Conservation (phyloP, 2,329 filamentous ascomycete species). For the Nemania sp. region DNA sequence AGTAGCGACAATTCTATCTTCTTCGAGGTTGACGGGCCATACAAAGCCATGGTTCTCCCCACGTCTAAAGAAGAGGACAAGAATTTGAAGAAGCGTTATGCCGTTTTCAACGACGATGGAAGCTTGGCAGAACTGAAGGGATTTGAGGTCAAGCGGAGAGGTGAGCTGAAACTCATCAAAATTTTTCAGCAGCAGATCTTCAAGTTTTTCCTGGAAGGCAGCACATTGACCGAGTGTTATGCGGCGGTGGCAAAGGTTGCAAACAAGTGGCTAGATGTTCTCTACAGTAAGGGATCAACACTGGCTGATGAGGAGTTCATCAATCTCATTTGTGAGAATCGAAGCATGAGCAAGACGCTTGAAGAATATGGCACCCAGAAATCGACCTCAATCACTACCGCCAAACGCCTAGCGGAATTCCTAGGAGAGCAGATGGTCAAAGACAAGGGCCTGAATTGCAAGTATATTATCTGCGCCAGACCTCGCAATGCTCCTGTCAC, state of each 20-base stretch:
- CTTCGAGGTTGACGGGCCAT: slow-evolving; percentile 97
- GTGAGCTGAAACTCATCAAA: slow-evolving; percentile 98
- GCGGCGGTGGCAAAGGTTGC: slow-evolving; percentile 89
- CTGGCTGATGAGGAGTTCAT: slow-evolving; percentile 96
- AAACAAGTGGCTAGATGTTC: slow-evolving; percentile 94
- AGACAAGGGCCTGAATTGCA: slow-evolving; percentile 98
- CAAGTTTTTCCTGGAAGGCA: slow-evolving; percentile 96
- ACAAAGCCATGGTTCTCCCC: slow-evolving; percentile 94
- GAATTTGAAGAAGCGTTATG: slow-evolving; percentile 98
- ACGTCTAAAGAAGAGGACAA: slow-evolving; percentile 99
- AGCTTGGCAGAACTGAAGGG: slow-evolving; percentile 94
- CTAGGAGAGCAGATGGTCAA: slow-evolving; percentile 98
- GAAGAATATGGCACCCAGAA: slow-evolving; percentile 97
- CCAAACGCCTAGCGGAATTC: slow-evolving; percentile 92
- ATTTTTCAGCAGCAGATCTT: slow-evolving; percentile 99
- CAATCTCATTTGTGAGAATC: slow-evolving; percentile 99
- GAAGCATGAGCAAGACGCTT: slow-evolving; percentile 95
- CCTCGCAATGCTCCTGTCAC: slow-evolving; percentile 91
- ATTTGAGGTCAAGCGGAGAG: slow-evolving; percentile 95
- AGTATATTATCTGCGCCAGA: slow-evolving; percentile 93
- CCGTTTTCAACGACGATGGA: slow-evolving; percentile 98
- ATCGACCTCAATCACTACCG: slow-evolving; percentile 98
- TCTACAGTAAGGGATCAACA: slow-evolving; percentile 85
- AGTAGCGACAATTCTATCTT: slow-evolving; percentile 99
- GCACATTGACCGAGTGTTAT: slow-evolving; percentile 87